Percentiles rank a stretch among this genome's conserved stretches.
phyloP scores from a whole-genome alignment of 2,329 filamentous ascomycete genomes.

The Fusarium sambucinum region DNA sequence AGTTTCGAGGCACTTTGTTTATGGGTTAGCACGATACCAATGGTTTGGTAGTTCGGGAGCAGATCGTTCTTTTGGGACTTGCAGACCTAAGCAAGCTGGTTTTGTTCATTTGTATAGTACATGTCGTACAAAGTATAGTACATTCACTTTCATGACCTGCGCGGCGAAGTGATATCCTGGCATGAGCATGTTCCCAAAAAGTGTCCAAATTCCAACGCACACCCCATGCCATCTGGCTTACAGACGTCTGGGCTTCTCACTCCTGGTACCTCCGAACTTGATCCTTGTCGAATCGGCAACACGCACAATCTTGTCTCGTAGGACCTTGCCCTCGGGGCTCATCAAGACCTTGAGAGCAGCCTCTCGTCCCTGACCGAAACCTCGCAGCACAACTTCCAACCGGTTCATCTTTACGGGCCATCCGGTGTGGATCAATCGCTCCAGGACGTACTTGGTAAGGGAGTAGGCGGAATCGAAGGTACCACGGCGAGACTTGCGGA shows the following conservation, averaged over 20 bases:
- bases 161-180: conserved; percentile 24
- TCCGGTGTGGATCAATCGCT: conserved; percentile 84
- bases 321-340: conserved; percentile 81
- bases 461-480: conserved; percentile 95
- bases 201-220: conserved; percentile 19
- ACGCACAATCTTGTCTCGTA: conserved; percentile 80
- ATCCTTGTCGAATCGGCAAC: conserved; percentile 89
- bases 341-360: conserved; percentile 90
- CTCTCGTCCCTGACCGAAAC: conserved; percentile 88
- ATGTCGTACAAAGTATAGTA: conserved; percentile 54
- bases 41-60: conserved; percentile 29
- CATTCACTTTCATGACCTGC: conserved; percentile 46
- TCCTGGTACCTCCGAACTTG: conserved; percentile 96
- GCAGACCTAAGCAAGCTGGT: conserved; percentile 32
- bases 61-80: conserved; percentile 40
- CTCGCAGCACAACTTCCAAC: conserved; percentile 84
- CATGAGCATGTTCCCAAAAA: conserved; percentile 22
- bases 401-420: conserved; percentile 79
- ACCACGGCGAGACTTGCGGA: conserved; percentile 82
- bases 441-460: conserved; percentile 84
- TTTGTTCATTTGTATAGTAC: conserved; percentile 50
- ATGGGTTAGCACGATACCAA: conserved; percentile 48
- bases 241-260: conserved; percentile 85
- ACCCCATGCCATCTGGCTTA: conserved; percentile 41
- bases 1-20: conserved; percentile 35